Conservation (phyloP, 192 early-diverging fungal species). For the Coemansia sp. region DNA sequence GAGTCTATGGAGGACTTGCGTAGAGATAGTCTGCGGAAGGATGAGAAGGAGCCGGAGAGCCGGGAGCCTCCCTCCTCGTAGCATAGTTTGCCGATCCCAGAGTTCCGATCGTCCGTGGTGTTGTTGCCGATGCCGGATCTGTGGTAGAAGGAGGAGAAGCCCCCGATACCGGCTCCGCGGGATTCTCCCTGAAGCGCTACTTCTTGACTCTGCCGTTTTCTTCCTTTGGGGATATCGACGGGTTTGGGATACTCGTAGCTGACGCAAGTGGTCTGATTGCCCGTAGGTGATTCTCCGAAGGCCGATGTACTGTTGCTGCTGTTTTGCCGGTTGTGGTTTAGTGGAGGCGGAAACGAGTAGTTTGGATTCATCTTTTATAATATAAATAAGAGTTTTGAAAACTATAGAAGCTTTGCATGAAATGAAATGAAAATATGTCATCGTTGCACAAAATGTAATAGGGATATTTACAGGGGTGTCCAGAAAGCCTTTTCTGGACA, state of each 20-base stretch:
- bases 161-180: constrained; percentile 20
- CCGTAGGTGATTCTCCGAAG: neutral
- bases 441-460: too few species aligned
- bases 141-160: constrained; percentile 8
- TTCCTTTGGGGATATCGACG: constrained; percentile 12
- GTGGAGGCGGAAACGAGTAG: constrained; percentile 5
- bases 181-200: neutral
- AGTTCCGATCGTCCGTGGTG: constrained; percentile 12
- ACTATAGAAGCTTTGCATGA: too few species aligned
- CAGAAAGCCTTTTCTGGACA: too few species aligned
- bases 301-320: neutral
- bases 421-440: too few species aligned
- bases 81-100: constrained; percentile 33
- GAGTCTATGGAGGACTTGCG: too few species aligned
- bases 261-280: constrained; percentile 5
- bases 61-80: constrained; percentile 6
- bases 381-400: too few species aligned
- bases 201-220: constrained; percentile 1
- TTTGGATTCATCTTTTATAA: constrained; percentile 8
- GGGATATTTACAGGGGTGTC: too few species aligned
- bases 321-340: neutral
- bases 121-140: constrained; percentile 31
- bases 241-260: neutral
- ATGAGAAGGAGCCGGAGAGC: constrained; percentile 8
- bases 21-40: constrained; percentile 6